Evolutionary conservation across 805 yeast species (phyloP).

Genomic region (Suhomyces kilbournensis): DNA sequence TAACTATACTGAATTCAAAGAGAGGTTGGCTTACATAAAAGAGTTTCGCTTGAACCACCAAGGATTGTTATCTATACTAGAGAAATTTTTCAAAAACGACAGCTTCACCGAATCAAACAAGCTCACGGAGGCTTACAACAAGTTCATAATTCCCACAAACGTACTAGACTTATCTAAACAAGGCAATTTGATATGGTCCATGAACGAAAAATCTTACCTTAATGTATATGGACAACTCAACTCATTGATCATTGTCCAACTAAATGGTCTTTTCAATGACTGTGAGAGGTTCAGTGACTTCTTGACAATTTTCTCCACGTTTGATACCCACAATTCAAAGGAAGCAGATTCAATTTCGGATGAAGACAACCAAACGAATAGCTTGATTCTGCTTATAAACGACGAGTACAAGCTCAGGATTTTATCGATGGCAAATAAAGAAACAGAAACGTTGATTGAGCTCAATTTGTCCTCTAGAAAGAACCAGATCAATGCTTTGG

Average conservation of each 20-base stretch:
- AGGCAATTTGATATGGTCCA: conserved; percentile 28
- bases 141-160: conserved; percentile 24
- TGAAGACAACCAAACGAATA: conserved; percentile 7
- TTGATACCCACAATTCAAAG: conserved; percentile 11
- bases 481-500: not conserved
- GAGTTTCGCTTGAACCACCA: conserved; percentile 54
- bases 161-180: conserved; percentile 33
- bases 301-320: conserved; percentile 21
- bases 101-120: conserved; percentile 13
- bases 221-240: conserved; percentile 20
- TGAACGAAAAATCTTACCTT: conserved; percentile 26
- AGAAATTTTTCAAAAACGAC: conserved; percentile 13
- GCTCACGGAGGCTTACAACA: conserved; percentile 27
- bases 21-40: conserved; percentile 41
- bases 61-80: conserved; percentile 39
- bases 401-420: conserved; percentile 36
- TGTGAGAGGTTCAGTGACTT: conserved; percentile 30
- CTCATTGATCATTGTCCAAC: conserved; percentile 15
- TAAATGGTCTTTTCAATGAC: conserved; percentile 24
- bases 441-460: conserved; percentile 19
- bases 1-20: conserved; percentile 29
- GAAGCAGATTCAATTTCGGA: conserved; percentile 5
- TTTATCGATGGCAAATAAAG: conserved; percentile 26
- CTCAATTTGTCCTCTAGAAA: conserved; percentile 4
- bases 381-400: conserved; percentile 26